Percentiles rank a stretch among this genome's conserved stretches.
Conservation (phyloP, 2,329 filamentous ascomycete genomes). For the Ophiostoma novo-ulmi region DNA sequence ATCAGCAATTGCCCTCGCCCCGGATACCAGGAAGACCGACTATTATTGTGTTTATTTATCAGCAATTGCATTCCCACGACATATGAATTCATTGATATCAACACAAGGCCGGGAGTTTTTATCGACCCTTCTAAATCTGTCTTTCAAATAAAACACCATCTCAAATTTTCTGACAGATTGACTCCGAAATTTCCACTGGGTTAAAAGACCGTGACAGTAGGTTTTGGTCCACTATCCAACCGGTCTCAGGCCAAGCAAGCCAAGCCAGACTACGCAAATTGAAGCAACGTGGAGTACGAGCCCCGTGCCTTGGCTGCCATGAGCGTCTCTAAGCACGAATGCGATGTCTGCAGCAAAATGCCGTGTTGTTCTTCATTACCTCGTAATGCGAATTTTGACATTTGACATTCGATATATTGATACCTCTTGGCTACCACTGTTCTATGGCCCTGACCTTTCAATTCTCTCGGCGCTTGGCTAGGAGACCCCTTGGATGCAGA, state of each 20-base stretch:
- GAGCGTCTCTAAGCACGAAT: background rate
- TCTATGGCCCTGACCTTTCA: conserved; percentile 2
- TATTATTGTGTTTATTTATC: background rate
- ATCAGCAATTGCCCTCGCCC: background rate
- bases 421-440: conserved; percentile 11
- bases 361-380: background rate
- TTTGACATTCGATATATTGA: background rate
- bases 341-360: background rate
- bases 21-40: conserved; percentile 12
- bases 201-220: background rate
- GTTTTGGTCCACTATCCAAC: background rate
- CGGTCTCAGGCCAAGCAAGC: conserved; percentile 8
- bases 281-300: conserved; percentile 15
- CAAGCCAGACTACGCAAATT: conserved; percentile 15
- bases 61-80: background rate
- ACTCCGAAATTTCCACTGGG: background rate
- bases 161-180: background rate
- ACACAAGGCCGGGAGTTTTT: background rate
- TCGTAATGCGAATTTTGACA: background rate
- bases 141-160: background rate
- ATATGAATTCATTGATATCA: background rate
- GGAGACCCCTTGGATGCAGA: background rate
- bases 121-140: background rate
- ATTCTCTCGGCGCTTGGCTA: conserved; percentile 16
- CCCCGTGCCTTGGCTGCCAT: conserved; percentile 13